These are phyloP conservation scores for Oenanthe javanica DNA, from an alignment of 140 eudicot genomes.

Conservation along the genomic window DNA sequence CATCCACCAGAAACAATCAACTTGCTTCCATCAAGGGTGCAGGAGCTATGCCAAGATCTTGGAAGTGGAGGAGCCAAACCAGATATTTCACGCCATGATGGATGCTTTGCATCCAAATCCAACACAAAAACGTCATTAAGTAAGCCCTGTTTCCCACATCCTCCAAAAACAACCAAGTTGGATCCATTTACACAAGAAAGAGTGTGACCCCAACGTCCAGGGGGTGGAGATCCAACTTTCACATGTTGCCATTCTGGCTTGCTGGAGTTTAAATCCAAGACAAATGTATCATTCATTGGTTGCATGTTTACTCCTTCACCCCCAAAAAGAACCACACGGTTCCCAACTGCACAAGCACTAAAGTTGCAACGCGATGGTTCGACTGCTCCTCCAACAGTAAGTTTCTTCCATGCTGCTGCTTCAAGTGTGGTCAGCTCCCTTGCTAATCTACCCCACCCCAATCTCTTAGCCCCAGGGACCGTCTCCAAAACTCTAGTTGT, in stretches of 20 bases:
- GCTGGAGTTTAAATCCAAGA: slow-evolving; percentile 56
- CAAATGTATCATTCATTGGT: slow-evolving; percentile 85
- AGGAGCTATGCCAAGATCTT: slow-evolving; percentile 89
- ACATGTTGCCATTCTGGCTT: slow-evolving; percentile 82
- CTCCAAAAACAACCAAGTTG: slow-evolving; percentile 75
- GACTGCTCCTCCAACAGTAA: slow-evolving; percentile 67
- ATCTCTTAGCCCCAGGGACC: slow-evolving; percentile 72
- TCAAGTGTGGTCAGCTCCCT: slow-evolving; percentile 85
- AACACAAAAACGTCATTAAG: slow-evolving; percentile 71
- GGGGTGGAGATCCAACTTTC: slow-evolving; percentile 75
- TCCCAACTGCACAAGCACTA: slow-evolving; percentile 91
- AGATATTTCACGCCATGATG: slow-evolving; percentile 83
- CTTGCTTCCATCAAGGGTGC: slow-evolving; percentile 81
- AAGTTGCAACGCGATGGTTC: slow-evolving; percentile 90
- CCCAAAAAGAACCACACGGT: slow-evolving; percentile 76
- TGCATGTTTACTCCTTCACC: slow-evolving; percentile 87
- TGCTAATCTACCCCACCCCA: slow-evolving; percentile 85
- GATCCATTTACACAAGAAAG: slow-evolving; percentile 72
- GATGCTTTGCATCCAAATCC: slow-evolving; percentile 77
- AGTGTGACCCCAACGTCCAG: slow-evolving; percentile 86
- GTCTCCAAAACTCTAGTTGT: slow-evolving; percentile 63
- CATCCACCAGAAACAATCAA: slow-evolving; percentile 85
- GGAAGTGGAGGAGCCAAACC: slow-evolving; percentile 82
- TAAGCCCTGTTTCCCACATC: slow-evolving; percentile 80
- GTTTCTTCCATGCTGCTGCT: slow-evolving; percentile 81